Evolutionary conservation across 108 stramenopile species (phyloP).

Genomic region (Pseudonitzschia pungens): DNA sequence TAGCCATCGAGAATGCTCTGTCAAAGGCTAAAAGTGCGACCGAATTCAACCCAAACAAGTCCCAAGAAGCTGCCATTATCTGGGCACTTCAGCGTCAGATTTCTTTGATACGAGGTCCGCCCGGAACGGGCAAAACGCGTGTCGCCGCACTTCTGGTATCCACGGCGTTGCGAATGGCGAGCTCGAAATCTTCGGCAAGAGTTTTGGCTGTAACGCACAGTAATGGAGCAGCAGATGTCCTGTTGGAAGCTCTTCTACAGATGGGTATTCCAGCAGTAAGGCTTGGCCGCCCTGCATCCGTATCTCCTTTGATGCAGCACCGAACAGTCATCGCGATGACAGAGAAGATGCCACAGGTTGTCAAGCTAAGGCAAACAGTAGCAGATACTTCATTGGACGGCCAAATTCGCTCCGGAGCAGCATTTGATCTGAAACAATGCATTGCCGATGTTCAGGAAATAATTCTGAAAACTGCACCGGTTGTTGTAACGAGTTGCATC

Average conservation of each 20-base stretch:
- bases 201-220: conserved; percentile 68
- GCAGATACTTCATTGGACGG: conserved; percentile 17
- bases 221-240: conserved; percentile 75
- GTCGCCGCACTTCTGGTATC: conserved; percentile 56
- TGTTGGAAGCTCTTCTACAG: conserved; percentile 59
- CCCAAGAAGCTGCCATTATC: conserved; percentile 52
- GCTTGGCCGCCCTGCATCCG: conserved; percentile 59
- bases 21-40: not conserved
- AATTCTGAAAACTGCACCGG: conserved; percentile 51
- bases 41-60: conserved; percentile 53
- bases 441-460: conserved; percentile 38
- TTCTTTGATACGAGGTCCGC: conserved; percentile 53
- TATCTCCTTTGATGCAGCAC: conserved; percentile 55
- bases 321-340: conserved; percentile 64
- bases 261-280: conserved; percentile 73
- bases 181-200: conserved; percentile 20
- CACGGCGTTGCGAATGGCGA: conserved; percentile 43
- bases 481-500: conserved; percentile 71
- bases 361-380: conserved; percentile 33
- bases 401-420: conserved; percentile 15
- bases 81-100: conserved; percentile 53
- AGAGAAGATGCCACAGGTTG: conserved; percentile 52
- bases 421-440: conserved; percentile 33
- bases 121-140: conserved; percentile 62
- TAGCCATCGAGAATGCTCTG: not conserved